Evolutionary conservation across 768 basidiomycete genomes (phyloP).

Genomic region (Suillus subalutaceus): DNA sequence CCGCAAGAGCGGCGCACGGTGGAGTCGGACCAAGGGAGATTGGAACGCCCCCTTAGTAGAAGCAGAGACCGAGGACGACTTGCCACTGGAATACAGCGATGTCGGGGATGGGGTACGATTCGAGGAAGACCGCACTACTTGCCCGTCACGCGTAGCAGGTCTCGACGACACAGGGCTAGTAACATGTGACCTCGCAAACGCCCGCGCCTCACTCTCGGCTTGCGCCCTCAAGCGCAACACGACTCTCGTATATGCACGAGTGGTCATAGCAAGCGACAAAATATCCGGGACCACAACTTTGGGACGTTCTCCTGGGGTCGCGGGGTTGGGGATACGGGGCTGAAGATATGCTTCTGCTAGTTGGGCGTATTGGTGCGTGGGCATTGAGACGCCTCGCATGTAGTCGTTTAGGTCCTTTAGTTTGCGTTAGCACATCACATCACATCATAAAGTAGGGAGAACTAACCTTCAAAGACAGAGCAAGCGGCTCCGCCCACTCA

Average conservation of each 20-base stretch:
- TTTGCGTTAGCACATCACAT: slow-evolving; percentile 14
- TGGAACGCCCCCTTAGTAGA: slow-evolving; percentile 44
- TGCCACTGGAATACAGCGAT: slow-evolving; percentile 33
- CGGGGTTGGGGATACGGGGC: slow-evolving; percentile 34
- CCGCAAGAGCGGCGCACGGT: slow-evolving; percentile 75
- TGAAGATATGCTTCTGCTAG: slow-evolving; percentile 62
- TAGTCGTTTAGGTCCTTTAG: slow-evolving; percentile 78
- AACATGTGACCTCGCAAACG: slow-evolving; percentile 19
- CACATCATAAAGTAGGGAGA: background rate
- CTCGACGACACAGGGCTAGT: slow-evolving; percentile 7
- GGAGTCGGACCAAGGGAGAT: slow-evolving; percentile 70
- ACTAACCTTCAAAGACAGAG: slow-evolving; percentile 63
- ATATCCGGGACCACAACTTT: slow-evolving; percentile 45
- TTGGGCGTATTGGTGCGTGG: slow-evolving; percentile 70
- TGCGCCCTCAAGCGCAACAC: slow-evolving; percentile 78
- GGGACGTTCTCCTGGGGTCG: slow-evolving; percentile 38
- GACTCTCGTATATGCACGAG: slow-evolving; percentile 79
- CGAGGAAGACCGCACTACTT: slow-evolving; percentile 28
- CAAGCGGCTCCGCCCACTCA: slow-evolving; percentile 60
- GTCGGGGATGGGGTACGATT: slow-evolving; percentile 73
- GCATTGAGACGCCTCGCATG: slow-evolving; percentile 77
- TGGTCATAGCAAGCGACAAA: slow-evolving; percentile 57
- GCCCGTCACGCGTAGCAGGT: slow-evolving; percentile 6
- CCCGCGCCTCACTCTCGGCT: slow-evolving; percentile 60
- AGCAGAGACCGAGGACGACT: slow-evolving; percentile 23